Evolutionary conservation across 495 filamentous ascomycete species (phyloP).

Genomic region (Lophiostoma macrostomum): DNA sequence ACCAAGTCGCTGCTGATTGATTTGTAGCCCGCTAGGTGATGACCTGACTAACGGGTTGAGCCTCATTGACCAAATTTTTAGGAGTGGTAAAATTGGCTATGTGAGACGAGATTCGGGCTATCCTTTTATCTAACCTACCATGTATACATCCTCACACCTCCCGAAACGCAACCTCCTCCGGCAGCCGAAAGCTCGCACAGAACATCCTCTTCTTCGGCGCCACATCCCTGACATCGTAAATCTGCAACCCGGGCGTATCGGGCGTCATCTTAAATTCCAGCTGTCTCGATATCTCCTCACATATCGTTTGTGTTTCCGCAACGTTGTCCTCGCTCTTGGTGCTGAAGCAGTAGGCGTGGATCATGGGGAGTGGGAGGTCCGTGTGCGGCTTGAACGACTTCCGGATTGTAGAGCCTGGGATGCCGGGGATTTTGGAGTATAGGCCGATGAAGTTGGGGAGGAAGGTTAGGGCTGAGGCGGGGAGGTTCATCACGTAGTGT

Average conservation of each 20-base stretch:
- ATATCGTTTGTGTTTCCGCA: conserved; percentile 60
- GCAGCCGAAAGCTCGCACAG: conserved; percentile 86
- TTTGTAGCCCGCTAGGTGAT: no score
- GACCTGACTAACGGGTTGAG: no score
- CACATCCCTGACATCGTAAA: conserved; percentile 82
- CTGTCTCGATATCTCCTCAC: conserved; percentile 61
- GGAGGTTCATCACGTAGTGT: conserved; percentile 97
- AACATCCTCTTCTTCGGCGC: conserved; percentile 95
- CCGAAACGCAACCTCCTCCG: conserved; percentile 73
- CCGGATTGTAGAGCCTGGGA: conserved; percentile 48
- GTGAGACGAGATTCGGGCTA: no score
- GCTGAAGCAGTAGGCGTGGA: conserved; percentile 91
- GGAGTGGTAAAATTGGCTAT: no score
- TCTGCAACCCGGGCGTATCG: conserved; percentile 54
- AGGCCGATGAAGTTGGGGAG: conserved; percentile 79
- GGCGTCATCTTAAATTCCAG: conserved; percentile 60
- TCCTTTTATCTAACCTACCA: not conserved
- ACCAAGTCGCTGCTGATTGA: no score
- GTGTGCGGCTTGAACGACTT: conserved; percentile 62
- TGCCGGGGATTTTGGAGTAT: conserved; percentile 47
- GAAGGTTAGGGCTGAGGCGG: conserved; percentile 81
- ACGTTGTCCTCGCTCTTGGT: conserved; percentile 69
- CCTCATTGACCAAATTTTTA: no score
- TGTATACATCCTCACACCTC: conserved; percentile 2
- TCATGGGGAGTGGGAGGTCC: conserved; percentile 61